A percentile compares a stretch with the other conserved stretches of the same genome.
These are phyloP conservation scores for Triangularia setosa DNA, from an alignment of 2,329 filamentous ascomycete genomes.

Conservation along the genomic window DNA sequence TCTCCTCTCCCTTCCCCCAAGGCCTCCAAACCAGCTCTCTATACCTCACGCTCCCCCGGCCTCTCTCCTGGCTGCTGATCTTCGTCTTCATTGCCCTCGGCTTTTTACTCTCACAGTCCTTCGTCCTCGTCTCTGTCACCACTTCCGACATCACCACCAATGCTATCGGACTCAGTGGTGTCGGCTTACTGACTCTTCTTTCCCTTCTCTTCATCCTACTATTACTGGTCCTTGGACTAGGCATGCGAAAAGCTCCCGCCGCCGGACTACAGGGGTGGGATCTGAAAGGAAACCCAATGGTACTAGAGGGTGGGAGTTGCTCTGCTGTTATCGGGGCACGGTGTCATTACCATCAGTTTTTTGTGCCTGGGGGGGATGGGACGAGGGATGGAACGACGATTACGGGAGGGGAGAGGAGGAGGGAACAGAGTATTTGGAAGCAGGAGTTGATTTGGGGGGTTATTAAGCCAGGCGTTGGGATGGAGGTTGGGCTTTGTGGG, in stretches of 20 bases:
- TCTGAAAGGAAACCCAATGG: conserved; percentile 46
- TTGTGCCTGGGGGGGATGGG: not conserved
- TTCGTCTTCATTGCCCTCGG: conserved; percentile 41
- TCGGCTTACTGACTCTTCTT: conserved; percentile 41
- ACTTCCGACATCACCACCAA: conserved; percentile 20
- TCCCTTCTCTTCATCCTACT: conserved; percentile 39
- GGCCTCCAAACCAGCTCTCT: conserved; percentile 46
- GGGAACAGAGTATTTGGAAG: conserved; percentile 33
- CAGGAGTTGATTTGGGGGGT: conserved; percentile 44
- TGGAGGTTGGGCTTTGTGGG: conserved; percentile 26
- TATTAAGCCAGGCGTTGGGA: conserved; percentile 37
- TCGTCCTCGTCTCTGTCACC: conserved; percentile 35
- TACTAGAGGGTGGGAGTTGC: conserved; percentile 44
- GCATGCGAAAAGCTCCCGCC: conserved; percentile 37
- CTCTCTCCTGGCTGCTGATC: conserved; percentile 43
- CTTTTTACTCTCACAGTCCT: conserved; percentile 44
- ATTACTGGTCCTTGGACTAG: conserved; percentile 35
- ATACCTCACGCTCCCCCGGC: conserved; percentile 48
- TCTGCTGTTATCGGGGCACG: conserved; percentile 49
- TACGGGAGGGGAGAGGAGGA: conserved; percentile 22
- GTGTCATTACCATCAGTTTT: conserved; percentile 39
- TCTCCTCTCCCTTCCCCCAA: conserved; percentile 38
- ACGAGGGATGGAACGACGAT: not conserved
- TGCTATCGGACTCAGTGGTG: conserved; percentile 41
- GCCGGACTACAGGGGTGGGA: conserved; percentile 34